Percentiles rank a stretch among this genome's conserved stretches.
Conservation (phyloP, 2,329 filamentous ascomycete genomes). For the Phyllosticta citriasiana region DNA sequence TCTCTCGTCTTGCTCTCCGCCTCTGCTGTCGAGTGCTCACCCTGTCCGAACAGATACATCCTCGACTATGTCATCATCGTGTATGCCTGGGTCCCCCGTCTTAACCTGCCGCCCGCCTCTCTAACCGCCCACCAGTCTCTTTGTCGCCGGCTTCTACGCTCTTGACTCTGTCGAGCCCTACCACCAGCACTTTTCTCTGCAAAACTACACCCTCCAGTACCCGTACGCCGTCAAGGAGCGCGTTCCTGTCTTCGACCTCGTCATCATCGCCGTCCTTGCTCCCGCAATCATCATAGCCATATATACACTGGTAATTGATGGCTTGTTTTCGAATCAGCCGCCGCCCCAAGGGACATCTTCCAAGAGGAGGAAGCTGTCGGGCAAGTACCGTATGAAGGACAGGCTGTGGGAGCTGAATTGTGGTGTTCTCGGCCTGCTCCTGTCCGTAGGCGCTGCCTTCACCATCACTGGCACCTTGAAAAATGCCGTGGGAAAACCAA, state of each 20-base stretch:
- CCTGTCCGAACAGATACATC: conserved; percentile 38
- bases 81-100: conserved; percentile 28
- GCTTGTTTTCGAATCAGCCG: conserved; percentile 44
- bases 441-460: conserved; percentile 46
- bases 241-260: conserved; percentile 40
- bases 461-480: conserved; percentile 48
- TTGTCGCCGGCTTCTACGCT: conserved; percentile 42
- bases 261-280: conserved; percentile 39
- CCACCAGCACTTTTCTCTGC: conserved; percentile 48
- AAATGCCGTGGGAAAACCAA: conserved; percentile 49
- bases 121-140: conserved; percentile 31
- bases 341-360: conserved; percentile 20
- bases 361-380: conserved; percentile 27
- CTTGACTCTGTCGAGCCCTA: conserved; percentile 46
- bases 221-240: conserved; percentile 47
- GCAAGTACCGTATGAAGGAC: conserved; percentile 43
- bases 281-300: conserved; percentile 43
- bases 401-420: conserved; percentile 54
- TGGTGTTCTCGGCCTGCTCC: conserved; percentile 45
- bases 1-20: conserved; percentile 15
- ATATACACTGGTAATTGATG: conserved; percentile 49
- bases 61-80: conserved; percentile 50
- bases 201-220: conserved; percentile 48
- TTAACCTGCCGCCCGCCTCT: background rate
- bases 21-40: conserved; percentile 15